These are phyloP conservation scores for Blastomyces parvus DNA, from an alignment of 2,329 filamentous ascomycete genomes.

Conservation along the genomic window DNA sequence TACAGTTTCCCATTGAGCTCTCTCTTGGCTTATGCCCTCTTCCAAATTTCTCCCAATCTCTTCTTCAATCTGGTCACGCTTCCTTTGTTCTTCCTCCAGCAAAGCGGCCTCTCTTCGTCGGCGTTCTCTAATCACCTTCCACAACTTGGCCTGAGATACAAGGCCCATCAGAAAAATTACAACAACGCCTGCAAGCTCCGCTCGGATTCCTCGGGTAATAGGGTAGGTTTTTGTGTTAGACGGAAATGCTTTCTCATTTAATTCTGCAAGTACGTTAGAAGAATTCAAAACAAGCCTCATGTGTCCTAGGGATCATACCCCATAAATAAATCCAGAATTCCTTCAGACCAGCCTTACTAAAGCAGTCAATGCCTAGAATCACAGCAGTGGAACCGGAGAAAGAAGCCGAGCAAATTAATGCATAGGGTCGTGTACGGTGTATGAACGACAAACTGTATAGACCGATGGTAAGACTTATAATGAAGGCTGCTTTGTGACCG, in stretches of 20 bases:
- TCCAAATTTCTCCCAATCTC: conserved; percentile 54
- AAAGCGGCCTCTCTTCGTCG: conserved; percentile 38
- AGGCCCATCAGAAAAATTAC: conserved; percentile 66
- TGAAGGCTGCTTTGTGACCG: conserved; percentile 61
- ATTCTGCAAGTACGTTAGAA: conserved; percentile 31
- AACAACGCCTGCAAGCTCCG: conserved; percentile 70
- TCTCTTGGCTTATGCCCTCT: conserved; percentile 36
- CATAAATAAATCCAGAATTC: conserved; percentile 95
- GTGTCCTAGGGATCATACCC: conserved; percentile 40
- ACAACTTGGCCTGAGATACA: conserved; percentile 75
- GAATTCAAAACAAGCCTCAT: conserved; percentile 15
- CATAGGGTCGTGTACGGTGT: conserved; percentile 66
- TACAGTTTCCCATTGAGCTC: conserved; percentile 60
- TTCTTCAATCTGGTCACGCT: conserved; percentile 55
- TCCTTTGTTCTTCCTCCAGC: conserved; percentile 46
- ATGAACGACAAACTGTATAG: conserved; percentile 69
- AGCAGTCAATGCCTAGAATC: conserved; percentile 82
- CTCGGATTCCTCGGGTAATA: conserved; percentile 72
- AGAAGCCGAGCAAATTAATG: conserved; percentile 64
- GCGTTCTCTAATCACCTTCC: conserved; percentile 61
- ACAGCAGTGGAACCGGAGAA: conserved; percentile 72
- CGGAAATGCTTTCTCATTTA: conserved; percentile 75
- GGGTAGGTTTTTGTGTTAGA: conserved; percentile 69
- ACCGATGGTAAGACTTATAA: conserved; percentile 58
- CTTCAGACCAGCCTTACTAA: conserved; percentile 78